These are phyloP conservation scores for Colletotrichum sansevieriae DNA, from an alignment of 2,329 filamentous ascomycete genomes.

Conservation along the genomic window DNA sequence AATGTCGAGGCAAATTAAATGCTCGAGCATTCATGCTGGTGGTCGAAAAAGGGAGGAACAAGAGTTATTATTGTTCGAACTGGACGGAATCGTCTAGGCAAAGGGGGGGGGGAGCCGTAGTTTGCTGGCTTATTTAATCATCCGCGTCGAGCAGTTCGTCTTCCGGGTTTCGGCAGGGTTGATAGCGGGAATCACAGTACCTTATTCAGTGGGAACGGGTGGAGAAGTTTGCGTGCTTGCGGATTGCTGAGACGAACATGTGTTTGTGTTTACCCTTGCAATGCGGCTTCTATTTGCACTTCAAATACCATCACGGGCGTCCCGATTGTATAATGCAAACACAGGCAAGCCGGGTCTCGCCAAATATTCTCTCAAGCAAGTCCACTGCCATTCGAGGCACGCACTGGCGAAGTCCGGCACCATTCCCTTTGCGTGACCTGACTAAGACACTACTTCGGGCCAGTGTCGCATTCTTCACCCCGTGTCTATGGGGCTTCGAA, in stretches of 20 bases:
- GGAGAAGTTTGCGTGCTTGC: constrained; percentile 19
- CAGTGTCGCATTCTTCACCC: constrained; percentile 28
- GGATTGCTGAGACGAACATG: constrained; percentile 31
- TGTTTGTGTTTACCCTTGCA: background rate
- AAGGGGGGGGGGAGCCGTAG: background rate
- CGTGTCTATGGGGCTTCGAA: background rate
- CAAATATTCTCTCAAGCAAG: too few species aligned
- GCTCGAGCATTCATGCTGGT: background rate
- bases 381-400: constrained; percentile 4
- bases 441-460: constrained; percentile 26
- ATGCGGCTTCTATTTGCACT: too few species aligned
- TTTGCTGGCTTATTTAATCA: constrained; percentile 22
- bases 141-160: constrained; percentile 20
- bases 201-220: constrained; percentile 41
- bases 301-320: too few species aligned
- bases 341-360: too few species aligned
- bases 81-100: background rate
- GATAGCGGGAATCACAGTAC: constrained; percentile 23
- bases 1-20: constrained; percentile 39
- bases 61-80: too few species aligned
- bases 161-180: constrained; percentile 36
- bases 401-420: constrained; percentile 24
- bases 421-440: background rate
- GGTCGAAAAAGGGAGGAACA: background rate
- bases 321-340: too few species aligned